These are phyloP conservation scores for Candolleomyces aberdarensis DNA, from an alignment of 768 basidiomycete genomes.

Conservation along the genomic window DNA sequence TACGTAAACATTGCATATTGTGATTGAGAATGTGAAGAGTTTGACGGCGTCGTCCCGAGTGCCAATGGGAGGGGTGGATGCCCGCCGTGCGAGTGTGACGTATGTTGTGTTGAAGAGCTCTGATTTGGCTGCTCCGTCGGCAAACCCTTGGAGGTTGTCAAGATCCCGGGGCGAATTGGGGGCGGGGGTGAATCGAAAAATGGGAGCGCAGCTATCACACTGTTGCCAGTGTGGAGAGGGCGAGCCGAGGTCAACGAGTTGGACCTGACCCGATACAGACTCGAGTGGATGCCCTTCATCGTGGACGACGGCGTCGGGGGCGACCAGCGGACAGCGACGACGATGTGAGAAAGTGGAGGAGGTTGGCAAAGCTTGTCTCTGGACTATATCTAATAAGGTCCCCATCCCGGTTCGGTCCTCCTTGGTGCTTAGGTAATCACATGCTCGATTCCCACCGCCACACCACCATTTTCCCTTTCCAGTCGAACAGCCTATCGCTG, in stretches of 20 bases:
- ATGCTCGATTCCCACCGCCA: background rate
- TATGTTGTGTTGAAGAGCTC: slow-evolving; percentile 9
- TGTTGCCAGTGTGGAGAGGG: slow-evolving; percentile 5
- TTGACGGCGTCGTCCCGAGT: slow-evolving; percentile 10
- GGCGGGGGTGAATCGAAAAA: slow-evolving; percentile 10
- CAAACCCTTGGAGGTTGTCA: background rate
- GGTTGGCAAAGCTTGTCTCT: background rate
- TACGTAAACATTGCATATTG: slow-evolving; percentile 13
- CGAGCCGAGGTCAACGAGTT: slow-evolving; percentile 9
- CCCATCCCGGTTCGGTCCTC: slow-evolving; percentile 7
- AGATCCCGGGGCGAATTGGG: slow-evolving; percentile 7
- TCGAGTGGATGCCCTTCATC: slow-evolving; percentile 12
- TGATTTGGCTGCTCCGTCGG: slow-evolving; percentile 6
- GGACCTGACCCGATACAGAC: slow-evolving; percentile 5
- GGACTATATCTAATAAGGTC: background rate
- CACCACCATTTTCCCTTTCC: background rate
- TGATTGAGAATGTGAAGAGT: slow-evolving; percentile 10
- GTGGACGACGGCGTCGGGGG: slow-evolving; percentile 4
- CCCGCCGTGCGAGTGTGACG: slow-evolving; percentile 8
- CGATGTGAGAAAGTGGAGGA: background rate
- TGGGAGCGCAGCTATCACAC: background rate
- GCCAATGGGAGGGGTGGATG: slow-evolving; percentile 9
- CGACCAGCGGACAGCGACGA: background rate
- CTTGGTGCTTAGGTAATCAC: slow-evolving; percentile 7
- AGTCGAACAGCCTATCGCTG: background rate